Percentiles rank a stretch among this genome's conserved stretches.
These are phyloP conservation scores for Penicillium fuscoglaucum DNA, from an alignment of 2,329 filamentous ascomycete species.

Conservation along the genomic window DNA sequence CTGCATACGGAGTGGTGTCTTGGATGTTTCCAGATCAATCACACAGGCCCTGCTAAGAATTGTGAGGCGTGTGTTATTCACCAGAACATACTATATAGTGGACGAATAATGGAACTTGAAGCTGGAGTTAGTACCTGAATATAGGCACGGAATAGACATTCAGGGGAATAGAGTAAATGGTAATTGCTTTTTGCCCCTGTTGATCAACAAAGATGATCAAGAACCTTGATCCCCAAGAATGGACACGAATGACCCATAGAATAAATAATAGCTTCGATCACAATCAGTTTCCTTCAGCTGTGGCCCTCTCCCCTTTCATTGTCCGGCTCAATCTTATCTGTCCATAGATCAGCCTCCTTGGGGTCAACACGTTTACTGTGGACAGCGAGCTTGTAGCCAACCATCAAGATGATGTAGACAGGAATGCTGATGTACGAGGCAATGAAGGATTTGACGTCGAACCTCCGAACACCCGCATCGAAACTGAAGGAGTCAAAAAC, in stretches of 20 bases:
- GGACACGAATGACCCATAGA: neutral
- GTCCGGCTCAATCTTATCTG: constrained; percentile 22
- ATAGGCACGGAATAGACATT: neutral
- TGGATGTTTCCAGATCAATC: neutral
- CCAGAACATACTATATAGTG: neutral
- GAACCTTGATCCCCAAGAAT: neutral
- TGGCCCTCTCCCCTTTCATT: neutral
- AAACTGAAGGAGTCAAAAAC: constrained; percentile 69
- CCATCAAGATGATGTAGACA: constrained; percentile 66
- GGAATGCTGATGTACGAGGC: constrained; percentile 75
- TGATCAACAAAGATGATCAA: neutral
- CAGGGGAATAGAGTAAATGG: neutral
- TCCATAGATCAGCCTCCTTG: constrained; percentile 65
- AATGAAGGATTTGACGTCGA: constrained; percentile 71
- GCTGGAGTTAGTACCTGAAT: neutral
- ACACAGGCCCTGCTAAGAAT: neutral
- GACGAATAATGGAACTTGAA: neutral
- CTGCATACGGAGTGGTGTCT: neutral
- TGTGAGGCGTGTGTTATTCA: neutral
- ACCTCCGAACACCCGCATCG: constrained; percentile 48
- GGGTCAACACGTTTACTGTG: constrained; percentile 57
- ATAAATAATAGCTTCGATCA: neutral
- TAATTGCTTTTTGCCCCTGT: neutral
- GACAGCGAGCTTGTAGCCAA: constrained; percentile 63
- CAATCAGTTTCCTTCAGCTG: neutral